Evolutionary conservation across 805 yeast species (phyloP).

Genomic region (Millerago galiae): DNA sequence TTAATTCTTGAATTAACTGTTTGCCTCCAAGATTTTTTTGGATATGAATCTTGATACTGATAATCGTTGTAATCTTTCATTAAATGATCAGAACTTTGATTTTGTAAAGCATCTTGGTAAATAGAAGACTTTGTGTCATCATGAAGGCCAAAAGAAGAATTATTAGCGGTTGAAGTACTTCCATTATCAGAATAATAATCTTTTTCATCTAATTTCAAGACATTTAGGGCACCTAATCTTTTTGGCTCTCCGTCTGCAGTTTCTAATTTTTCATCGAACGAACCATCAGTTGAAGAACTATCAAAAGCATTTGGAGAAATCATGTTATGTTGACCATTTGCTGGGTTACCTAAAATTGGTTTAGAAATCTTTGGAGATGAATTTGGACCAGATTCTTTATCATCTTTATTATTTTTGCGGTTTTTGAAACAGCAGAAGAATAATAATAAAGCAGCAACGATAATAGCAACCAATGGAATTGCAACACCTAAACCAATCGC

Average conservation of each 20-base stretch:
- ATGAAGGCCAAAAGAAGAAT: constrained; percentile 26
- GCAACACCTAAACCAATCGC: constrained; percentile 92
- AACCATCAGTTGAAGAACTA: constrained; percentile 27
- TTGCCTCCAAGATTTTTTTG: constrained; percentile 58
- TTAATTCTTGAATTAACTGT: constrained; percentile 26
- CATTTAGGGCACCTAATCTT: constrained; percentile 44
- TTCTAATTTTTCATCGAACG: constrained; percentile 22
- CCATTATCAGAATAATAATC: constrained; percentile 29
- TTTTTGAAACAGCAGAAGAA: constrained; percentile 52
- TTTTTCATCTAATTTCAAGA: constrained; percentile 42
- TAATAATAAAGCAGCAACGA: constrained; percentile 41
- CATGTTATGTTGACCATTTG: constrained; percentile 28
- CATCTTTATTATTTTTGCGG: constrained; percentile 28
- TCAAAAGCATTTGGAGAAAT: constrained; percentile 17
- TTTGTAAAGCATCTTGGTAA: constrained; percentile 33
- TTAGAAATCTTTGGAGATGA: constrained; percentile 30
- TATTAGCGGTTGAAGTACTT: constrained; percentile 49
- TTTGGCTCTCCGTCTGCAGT: constrained; percentile 20
- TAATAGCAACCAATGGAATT: constrained; percentile 53
- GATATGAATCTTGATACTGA: constrained; percentile 9
- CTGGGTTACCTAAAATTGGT: constrained; percentile 33
- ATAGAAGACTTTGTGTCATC: constrained; percentile 25
- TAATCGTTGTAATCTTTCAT: constrained; percentile 13
- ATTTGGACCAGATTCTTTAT: constrained; percentile 23
- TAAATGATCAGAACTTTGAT: constrained; percentile 35